These are phyloP conservation scores for Diaporthe capsici DNA, from an alignment of 2,329 filamentous ascomycete genomes.

Conservation along the genomic window DNA sequence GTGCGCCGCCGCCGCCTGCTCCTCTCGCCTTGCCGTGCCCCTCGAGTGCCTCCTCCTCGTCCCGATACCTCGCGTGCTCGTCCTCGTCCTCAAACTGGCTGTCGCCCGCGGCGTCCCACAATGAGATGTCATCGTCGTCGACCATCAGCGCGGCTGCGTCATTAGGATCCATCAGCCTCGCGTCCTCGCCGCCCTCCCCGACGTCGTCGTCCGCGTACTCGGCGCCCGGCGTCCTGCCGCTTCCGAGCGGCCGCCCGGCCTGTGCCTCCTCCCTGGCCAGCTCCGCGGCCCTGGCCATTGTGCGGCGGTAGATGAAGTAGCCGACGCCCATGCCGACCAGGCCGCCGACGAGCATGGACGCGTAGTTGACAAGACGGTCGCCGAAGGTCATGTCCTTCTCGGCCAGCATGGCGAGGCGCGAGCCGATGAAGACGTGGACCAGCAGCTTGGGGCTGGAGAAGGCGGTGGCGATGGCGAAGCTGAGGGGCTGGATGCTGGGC, in stretches of 20 bases:
- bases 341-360: conserved; percentile 81
- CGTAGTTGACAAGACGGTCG: conserved; percentile 87
- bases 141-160: conserved; percentile 68
- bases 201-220: conserved; percentile 59
- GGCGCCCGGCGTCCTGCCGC: conserved; percentile 36
- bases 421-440: conserved; percentile 93
- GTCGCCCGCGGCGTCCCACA: conserved; percentile 65
- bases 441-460: conserved; percentile 85
- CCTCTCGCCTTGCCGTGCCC: conserved; percentile 45
- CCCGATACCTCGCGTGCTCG: conserved; percentile 41
- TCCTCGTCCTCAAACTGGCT: conserved; percentile 53
- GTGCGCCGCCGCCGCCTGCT: conserved; percentile 8
- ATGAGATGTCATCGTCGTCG: conserved; percentile 69
- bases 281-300: conserved; percentile 74
- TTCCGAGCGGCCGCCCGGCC: conserved; percentile 43
- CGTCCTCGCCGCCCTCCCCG: conserved; percentile 52
- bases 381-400: conserved; percentile 85
- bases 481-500: conserved; percentile 82
- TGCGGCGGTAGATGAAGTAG: conserved; percentile 85
- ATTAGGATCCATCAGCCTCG: conserved; percentile 49
- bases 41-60: conserved; percentile 48
- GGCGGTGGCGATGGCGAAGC: conserved; percentile 86
- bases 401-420: conserved; percentile 84
- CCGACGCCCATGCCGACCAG: conserved; percentile 82
- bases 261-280: conserved; percentile 63